Base-by-base conservation (phyloP, 257 asterid species). In the Hygrophila difformis region DNA sequence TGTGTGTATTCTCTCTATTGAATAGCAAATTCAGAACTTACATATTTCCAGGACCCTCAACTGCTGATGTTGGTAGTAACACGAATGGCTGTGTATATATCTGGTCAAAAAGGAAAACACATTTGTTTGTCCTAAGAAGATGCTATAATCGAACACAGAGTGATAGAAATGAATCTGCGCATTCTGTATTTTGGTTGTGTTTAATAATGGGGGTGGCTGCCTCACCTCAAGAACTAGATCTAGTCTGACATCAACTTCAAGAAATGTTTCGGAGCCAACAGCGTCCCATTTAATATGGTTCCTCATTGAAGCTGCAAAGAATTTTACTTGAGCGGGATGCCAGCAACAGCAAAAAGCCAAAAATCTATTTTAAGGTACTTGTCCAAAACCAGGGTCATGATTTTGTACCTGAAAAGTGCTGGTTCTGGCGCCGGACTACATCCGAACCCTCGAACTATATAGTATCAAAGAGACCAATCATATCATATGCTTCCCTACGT, bases 1-100 rank as follows among this genome's bases (percentile, higher is more conserved):
- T 4, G 8, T 17, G n/a, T 17, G 7, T 0, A 17, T 3, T 6
- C 8, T 5, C 2, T 39, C 55, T 34, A 33, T 5, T 18, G 31
- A 3, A 26, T 3, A 5, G 8, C 7, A 26, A 3, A 3, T 26
- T 8, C 31, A 24, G 35, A 18, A 64, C 95, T 76, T 68, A 73
- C 91, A 81, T 12, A 42, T 75, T 85, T 39, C 95, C 95, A 4
- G 93, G 93, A 51, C 47, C 60, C 60, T 85, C 95, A 26, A 85
- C 84, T 35, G 93, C 84, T 44, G 95, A 71, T 56, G 67, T 36
- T 14, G 95, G 95, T 44, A 85, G 76, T 72, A 76, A n/a, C 11
- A 68, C 66, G 38, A 85, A 81, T 28, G 95, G 95, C 40, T 53
- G 64, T 23, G 93, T 73, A 51, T 63, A 67, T 38, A 80, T 80